Conservation (phyloP, 1,139 yeast species). For the Pichia sp. region DNA sequence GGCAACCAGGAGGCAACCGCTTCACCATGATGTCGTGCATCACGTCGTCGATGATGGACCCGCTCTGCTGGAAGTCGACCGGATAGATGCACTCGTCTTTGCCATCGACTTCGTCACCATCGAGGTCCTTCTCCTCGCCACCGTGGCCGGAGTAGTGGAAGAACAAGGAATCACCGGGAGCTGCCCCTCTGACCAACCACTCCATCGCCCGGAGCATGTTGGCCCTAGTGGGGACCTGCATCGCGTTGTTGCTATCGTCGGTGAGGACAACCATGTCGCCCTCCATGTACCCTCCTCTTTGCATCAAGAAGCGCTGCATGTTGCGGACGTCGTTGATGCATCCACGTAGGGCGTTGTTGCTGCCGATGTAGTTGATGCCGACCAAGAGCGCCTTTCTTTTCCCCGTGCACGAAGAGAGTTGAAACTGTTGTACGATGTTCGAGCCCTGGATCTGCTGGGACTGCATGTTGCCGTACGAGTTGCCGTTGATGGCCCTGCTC, state of each 20-base stretch:
- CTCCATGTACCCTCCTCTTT: constrained; percentile 59
- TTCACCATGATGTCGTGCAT: constrained; percentile 80
- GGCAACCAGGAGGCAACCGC: constrained; percentile 75
- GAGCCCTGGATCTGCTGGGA: constrained; percentile 24
- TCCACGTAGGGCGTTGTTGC: constrained; percentile 68
- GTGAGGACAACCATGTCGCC: constrained; percentile 85
- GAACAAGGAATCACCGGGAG: constrained; percentile 79
- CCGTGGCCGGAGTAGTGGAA: constrained; percentile 96
- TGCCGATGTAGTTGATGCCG: constrained; percentile 84
- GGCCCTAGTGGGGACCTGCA: constrained; percentile 68
- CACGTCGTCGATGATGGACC: constrained; percentile 73
- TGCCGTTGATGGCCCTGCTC: constrained; percentile 11
- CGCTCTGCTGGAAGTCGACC: constrained; percentile 63
- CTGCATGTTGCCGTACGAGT: constrained; percentile 17
- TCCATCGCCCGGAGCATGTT: constrained; percentile 85
- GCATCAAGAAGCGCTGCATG: constrained; percentile 53
- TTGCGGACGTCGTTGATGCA: constrained; percentile 81
- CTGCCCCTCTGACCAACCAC: constrained; percentile 82
- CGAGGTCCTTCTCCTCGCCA: constrained; percentile 71
- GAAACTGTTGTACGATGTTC: constrained; percentile 25
- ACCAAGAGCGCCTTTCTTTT: constrained; percentile 72
- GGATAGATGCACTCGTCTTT: constrained; percentile 89
- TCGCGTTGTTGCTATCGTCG: constrained; percentile 59
- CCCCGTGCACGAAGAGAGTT: constrained; percentile 27
- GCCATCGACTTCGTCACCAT: constrained; percentile 92